Base-by-base conservation (phyloP, 108 stramenopile genomes). In the Cyclotella atomus region DNA sequence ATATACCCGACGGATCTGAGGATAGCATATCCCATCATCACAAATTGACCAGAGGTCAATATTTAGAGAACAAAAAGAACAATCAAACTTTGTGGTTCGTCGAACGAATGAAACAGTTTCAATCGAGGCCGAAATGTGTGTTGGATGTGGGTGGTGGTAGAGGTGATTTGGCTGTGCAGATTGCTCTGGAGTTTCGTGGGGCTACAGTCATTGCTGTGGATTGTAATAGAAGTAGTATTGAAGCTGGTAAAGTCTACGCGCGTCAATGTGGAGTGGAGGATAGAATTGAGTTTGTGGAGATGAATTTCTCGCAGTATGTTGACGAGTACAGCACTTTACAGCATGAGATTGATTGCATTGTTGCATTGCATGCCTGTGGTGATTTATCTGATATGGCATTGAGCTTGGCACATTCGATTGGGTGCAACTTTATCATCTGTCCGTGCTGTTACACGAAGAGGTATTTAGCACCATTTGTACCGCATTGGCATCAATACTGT, bases 81-180 rank as follows among this genome's bases (percentile, higher is more conserved):
- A 69, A 82, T 44, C 87, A 87, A 57, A 67, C 83, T 8, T 35
- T 25, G n/a, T 85, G 87, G 82, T 65, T 87, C 28, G 46, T 83
- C 12, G 49, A 76, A 59, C 36, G 84, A 25, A 59, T 87, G 33
- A 33, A 52, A 8, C 77, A 64, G 17, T 59, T 36, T 74, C 21
- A 54, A n/a, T 49, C 33, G 0, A 27, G 24, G 0, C 28, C 71
- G 19, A 21, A 30, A 24, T 55, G 53, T n/a, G 35, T 88, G 27
- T 19, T 88, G 15, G 87, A 88, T 71, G 85, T 88, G 0, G 87
- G 87, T n/a, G 87, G 87, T 3, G 87, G 87, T 2, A 62, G 87
- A 17, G 84, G 87, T 15, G 87, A 88, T 68, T 68, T 88, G 61
- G 87, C 87, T 8, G 79, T 85, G 38, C 71, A 73, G 0, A 45